These are phyloP conservation scores for Neurospora sp. DNA, from an alignment of 495 filamentous ascomycete species.

Conservation along the genomic window DNA sequence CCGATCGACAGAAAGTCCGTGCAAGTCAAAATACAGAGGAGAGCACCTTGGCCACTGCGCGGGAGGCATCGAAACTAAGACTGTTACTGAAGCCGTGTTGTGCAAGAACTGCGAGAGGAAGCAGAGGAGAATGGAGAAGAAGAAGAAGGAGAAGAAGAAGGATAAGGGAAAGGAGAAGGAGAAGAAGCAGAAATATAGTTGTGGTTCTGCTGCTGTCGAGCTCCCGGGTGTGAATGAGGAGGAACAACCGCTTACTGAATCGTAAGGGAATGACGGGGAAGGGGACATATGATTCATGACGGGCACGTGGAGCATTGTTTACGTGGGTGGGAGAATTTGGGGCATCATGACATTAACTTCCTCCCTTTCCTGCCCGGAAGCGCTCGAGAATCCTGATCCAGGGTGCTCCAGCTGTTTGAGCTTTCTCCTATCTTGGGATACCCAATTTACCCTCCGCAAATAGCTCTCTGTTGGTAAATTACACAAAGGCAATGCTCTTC, in stretches of 20 bases:
- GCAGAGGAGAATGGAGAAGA: neutral
- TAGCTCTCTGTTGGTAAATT: neutral
- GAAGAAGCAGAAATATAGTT: neutral
- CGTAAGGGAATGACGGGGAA: neutral
- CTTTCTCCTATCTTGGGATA: neutral
- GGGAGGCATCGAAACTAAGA: neutral
- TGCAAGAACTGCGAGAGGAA: neutral
- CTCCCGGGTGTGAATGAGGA: neutral
- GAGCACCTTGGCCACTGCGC: neutral
- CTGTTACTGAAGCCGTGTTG: neutral
- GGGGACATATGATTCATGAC: neutral
- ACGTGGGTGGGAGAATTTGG: neutral
- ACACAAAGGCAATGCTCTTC: neutral
- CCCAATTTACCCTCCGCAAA: neutral
- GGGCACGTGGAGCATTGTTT: neutral
- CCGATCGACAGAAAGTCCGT: neutral
- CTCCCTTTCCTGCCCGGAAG: neutral
- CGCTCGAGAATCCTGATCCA: neutral
- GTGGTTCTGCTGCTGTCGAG: neutral
- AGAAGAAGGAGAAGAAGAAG: neutral
- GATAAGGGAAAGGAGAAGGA: neutral
- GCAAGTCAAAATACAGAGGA: neutral
- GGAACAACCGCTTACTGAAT: neutral
- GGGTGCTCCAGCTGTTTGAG: neutral
- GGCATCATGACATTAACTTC: neutral